Evolutionary conservation across 176 grass and related monocot genomes (phyloP), one percentile per base, ranked within the genome.

Genomic region (Thinopyrum elongatum): DNA sequence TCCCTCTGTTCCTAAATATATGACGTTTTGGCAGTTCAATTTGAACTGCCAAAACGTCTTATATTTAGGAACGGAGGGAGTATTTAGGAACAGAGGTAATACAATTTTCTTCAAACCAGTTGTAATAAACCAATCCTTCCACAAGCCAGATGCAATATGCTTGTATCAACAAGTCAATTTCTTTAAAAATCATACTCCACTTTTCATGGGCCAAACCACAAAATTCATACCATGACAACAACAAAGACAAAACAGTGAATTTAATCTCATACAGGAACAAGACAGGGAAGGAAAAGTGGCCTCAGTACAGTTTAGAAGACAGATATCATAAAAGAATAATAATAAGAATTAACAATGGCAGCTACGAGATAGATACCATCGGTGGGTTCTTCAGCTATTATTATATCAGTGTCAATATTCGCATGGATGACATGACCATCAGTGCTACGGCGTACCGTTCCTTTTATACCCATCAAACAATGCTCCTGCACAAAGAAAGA

Each of bases 401-500:
- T 95, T 76, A 98, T 94, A 89, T 98, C 97, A 47, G 97, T 98
- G 82, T 95, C 97, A 70, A 98, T 98, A 92, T 98, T 98, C 2
- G 97, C 97, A 60, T 98, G 97, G 66, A 98, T 98, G 76, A 98
- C 93, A 79, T 98, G 97, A 2, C 97, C 97, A 84, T 98, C 97
- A 28, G 97, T 95, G 90, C 97, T 98, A 76, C 97, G 94, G 30
- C 94, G 94, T 58, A 98, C 97, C 15, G 97, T 98, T 81, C 97
- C 97, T 91, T 95, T 98, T 90, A 98, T 98, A 78, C 97, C 97
- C 97, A 98, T 98, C 86, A 98, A 92, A 61, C 97, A 96, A 85
- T 98, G 97, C 79, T 98, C 97, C 97, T 98, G 73, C n/a, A 77
- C 71, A 86, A 82, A 27, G n/a, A 84, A 87, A 87, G 80, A 25